Evolutionary conservation across 371 early-diverging fungal species (phyloP), one percentile per base, ranked within the genome.

Genomic region (Sporodiniella umbellata): DNA sequence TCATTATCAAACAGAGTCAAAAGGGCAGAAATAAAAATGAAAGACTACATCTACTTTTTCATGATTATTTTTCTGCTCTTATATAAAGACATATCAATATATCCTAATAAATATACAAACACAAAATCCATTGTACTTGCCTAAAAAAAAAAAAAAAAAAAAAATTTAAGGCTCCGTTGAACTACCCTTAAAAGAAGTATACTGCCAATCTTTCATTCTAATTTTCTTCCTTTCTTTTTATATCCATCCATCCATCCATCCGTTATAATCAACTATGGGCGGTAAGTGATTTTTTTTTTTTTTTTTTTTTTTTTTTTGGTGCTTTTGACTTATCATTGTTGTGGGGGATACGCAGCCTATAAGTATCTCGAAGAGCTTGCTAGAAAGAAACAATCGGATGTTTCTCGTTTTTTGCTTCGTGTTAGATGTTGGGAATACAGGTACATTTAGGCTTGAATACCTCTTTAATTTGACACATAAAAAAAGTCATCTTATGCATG

Each of bases 351-450:
- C n/a, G n/a, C 19, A 59, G 93, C 94, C 63, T 89, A 92, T 81
- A 91, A 96, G 79, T 97, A 98, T 77, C 83, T 98, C 64, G 94
- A 93, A 84, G 95, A 95, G 81, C 88, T 99, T 66, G 87, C 90
- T 77, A 95, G 93, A 85, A 93, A 96, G 90, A 99, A 98, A 85
- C 98, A 99, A 86, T 89, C 90, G 45, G 98, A 98, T 84, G 96
- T 97, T 60, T 87, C 97, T 83, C 90, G 98, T 71, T 99, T 98
- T 85, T 85, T 99, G 57, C 87, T 93, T 61, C 93, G 98, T 73
- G 88, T 99, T 44, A 83, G 98, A 78, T 90, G 93, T 85, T 99
- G 98, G 96, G 99, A 99, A 64, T 62, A 44, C 62, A 63, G 56
- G 56, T 56, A 56, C 39, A 39, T 39, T 39, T 39, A 39, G 39